Evolutionary conservation across 2,329 filamentous ascomycete genomes (phyloP), one percentile per base, ranked within the genome.

Genomic region (Hypoxylon sp.): DNA sequence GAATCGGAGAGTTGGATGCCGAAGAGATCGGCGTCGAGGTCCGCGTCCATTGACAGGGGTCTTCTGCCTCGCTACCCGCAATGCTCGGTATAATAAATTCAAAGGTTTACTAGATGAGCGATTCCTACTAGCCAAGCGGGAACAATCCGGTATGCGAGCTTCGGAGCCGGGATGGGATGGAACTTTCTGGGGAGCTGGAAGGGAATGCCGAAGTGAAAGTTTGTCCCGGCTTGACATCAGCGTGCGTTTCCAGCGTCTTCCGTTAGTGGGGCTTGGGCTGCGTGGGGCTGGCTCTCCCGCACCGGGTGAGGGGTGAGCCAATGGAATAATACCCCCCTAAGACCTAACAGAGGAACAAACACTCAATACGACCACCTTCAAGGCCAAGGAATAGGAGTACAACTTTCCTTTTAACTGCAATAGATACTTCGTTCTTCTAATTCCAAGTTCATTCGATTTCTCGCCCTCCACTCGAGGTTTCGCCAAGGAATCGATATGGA

Each of bases 401-500:
- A 42, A 40, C 2, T 32, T 14, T 9, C 16, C 3, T 6, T 1
- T 30, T 42, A 11, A 32, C 18, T 3, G 22, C 22, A 24, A n/a
- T 44, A 18, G 16, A 32, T 16, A 1, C 20, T 32, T 44, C 24
- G 32, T 53, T 53, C n/a, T n/a, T 53, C 44, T 28, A 5, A 8
- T 30, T 16, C 16, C n/a, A n/a, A 20, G 3, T n/a, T 63, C 6
- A 7, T 9, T 38, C 26, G 3, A 26, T 33, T 2, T 12, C n/a
- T 57, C 38, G 12, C 26, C 16, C 12, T 42, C 49, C 28, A 22
- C 20, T 45, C 16, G 1, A n/a, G 30, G 2, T 28, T 18, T 20
- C 16, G 20, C 8, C n/a, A 8, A 8, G 24, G 5, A 33, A 48
- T 24, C 49, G 67, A 59, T 0, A 96, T 97, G 93, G 91, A 96